phyloP scores from a whole-genome alignment of 2,329 filamentous ascomycete genomes.

The Aquanectria penicillioides region DNA sequence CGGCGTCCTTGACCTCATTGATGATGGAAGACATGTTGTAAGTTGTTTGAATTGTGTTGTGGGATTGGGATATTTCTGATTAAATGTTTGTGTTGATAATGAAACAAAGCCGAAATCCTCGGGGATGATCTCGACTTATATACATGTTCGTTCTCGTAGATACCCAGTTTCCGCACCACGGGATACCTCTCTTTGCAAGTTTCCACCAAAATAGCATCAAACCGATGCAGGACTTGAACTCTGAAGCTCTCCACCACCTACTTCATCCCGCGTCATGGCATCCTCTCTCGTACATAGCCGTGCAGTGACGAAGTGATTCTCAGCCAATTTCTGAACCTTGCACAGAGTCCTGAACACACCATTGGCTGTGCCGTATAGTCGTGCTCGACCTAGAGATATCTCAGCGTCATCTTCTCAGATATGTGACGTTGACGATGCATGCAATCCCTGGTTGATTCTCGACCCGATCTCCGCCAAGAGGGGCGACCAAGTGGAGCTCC shows the following conservation, averaged over 20 bases:
- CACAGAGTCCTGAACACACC: slow-evolving; percentile 20
- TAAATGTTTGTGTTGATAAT: slow-evolving; percentile 23
- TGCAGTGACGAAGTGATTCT: slow-evolving; percentile 5
- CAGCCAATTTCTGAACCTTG: slow-evolving; percentile 18
- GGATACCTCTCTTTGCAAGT: no score
- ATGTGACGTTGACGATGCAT: slow-evolving; percentile 40
- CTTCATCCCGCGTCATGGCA: slow-evolving; percentile 42
- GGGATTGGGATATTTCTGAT: slow-evolving; percentile 3
- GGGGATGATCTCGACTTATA: slow-evolving; percentile 32
- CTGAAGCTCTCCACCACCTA: slow-evolving; percentile 21
- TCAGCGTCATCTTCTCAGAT: slow-evolving; percentile 35
- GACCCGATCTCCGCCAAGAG: slow-evolving; percentile 32
- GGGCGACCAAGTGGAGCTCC: slow-evolving; percentile 22
- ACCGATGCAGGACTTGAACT: not conserved
- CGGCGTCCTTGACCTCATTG: slow-evolving; percentile 69
- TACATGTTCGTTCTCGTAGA: slow-evolving; percentile 16
- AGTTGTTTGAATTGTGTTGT: slow-evolving; percentile 6
- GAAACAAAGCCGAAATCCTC: not conserved
- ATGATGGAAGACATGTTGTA: slow-evolving; percentile 65
- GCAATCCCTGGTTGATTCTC: slow-evolving; percentile 4
- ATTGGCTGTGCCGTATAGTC: slow-evolving; percentile 4
- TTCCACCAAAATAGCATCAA: not conserved
- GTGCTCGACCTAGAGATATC: slow-evolving; percentile 24
- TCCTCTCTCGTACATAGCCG: slow-evolving; percentile 21
- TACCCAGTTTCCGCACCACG: not conserved